A percentile compares a stretch with the other conserved stretches of the same genome.
phyloP scores from a whole-genome alignment of 1,284 basidiomycete species.

The Marasmius oreades region DNA sequence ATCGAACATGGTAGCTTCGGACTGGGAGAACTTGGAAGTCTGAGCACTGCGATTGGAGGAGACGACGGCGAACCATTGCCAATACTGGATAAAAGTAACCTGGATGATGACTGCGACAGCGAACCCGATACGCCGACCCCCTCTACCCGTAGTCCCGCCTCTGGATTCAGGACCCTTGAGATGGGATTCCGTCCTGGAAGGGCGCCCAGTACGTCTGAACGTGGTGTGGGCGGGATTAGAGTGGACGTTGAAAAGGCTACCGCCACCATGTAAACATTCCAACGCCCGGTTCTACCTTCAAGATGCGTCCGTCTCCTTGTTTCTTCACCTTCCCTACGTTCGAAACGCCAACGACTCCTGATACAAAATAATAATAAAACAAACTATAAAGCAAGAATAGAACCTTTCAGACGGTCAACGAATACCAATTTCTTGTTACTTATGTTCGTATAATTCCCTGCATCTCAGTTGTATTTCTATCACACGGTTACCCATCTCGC shows the following conservation, averaged over 20 bases:
- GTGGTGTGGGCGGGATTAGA: constrained; percentile 48
- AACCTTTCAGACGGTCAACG: neutral
- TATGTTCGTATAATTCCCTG: neutral
- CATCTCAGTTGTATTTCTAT: constrained; percentile 4
- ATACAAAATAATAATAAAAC: too few relatives aligned
- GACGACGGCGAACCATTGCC: constrained; percentile 45
- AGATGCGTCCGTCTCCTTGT: too few relatives aligned
- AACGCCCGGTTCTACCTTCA: neutral
- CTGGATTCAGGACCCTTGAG: constrained; percentile 50
- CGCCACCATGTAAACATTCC: constrained; percentile 35
- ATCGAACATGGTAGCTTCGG: constrained; percentile 48
- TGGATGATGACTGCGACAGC: constrained; percentile 12
- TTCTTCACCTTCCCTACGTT: neutral
- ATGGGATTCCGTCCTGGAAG: constrained; percentile 36
- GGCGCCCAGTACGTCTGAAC: constrained; percentile 28
- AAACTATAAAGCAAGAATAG: too few relatives aligned
- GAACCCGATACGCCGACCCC: constrained; percentile 7
- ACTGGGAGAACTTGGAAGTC: constrained; percentile 35
- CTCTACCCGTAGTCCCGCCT: constrained; percentile 41
- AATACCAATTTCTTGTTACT: neutral
- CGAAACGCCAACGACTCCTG: too few relatives aligned
- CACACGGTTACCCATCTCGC: neutral
- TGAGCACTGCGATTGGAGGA: constrained; percentile 45
- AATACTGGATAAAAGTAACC: constrained; percentile 31
- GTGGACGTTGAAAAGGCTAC: constrained; percentile 66